Evolutionary conservation across 1,284 basidiomycete genomes (phyloP), one percentile per base, ranked within the genome.

Genomic region (Ustilago lituana): DNA sequence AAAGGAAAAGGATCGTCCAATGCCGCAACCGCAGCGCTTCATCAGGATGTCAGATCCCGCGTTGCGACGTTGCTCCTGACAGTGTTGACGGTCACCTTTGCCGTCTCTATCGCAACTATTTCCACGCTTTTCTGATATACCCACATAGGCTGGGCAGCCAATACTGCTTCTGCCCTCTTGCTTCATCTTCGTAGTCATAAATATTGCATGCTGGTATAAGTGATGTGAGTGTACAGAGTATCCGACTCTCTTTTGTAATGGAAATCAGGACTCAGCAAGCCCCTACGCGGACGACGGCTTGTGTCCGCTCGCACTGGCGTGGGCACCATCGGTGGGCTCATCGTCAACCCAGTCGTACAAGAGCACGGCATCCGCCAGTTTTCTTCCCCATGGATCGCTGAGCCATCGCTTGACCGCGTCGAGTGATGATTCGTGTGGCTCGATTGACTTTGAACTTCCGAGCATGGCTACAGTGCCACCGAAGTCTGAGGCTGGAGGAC

Each of bases 331-430:
- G 4, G 22, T 32, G 8, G 59, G 44, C 20, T 73, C 70, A 14
- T 70, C 62, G 20, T 76, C 76, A 12, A 65, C 51, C 71, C 71
- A 73, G 41, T 73, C 66, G 44, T 73, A 73, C 43, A 73, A 26
- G 9, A 73, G 23, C 17, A 73, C 55, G 7, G 63, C 58, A 23
- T 73, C 71, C n/a, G 65, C 71, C 52, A 73, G 23, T 17, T 59
- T 69, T 4, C 71, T 55, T 6, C 48, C 51, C 66, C 61, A 70
- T 5, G 54, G 48, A 33, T 65, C 53, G 27, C 35, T 31, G 19
- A 55, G 17, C 71, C 71, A 71, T 24, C 27, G 45, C 23, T 57
- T 17, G 4, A 60, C 56, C 3, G 47, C 15, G 5, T 52, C 43
- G 1, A 33, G 17, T 10, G 17, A 26, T 49, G 44, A 22, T 33